Percentiles rank a stretch among this genome's conserved stretches.
phyloP scores from a whole-genome alignment of 78 protist species.

The Speleostelium caveatum region DNA sequence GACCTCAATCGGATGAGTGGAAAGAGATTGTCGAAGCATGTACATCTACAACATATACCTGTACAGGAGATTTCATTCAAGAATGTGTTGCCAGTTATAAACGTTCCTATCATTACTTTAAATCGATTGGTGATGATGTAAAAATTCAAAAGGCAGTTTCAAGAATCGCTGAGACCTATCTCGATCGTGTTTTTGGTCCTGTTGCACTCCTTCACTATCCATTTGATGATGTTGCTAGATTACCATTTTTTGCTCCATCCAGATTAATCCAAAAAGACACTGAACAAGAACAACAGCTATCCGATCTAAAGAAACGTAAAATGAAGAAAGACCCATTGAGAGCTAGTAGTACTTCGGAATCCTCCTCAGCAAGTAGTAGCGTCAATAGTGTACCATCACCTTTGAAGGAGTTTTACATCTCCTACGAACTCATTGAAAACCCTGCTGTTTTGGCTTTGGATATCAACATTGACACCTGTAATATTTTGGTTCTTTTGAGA shows the following conservation, averaged over 20 bases:
- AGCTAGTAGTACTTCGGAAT: background rate
- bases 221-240: slow-evolving; percentile 77
- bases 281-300: slow-evolving; percentile 37
- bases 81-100: slow-evolving; percentile 74
- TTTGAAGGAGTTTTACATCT: slow-evolving; percentile 68
- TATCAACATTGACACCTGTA: slow-evolving; percentile 71
- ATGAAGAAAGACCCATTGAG: slow-evolving; percentile 14
- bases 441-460: slow-evolving; percentile 76
- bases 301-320: slow-evolving; percentile 40
- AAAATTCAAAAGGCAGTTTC: slow-evolving; percentile 72
- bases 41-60: slow-evolving; percentile 28
- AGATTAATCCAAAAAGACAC: slow-evolving; percentile 35
- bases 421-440: slow-evolving; percentile 73
- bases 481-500: slow-evolving; percentile 28
- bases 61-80: slow-evolving; percentile 77
- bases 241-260: slow-evolving; percentile 38
- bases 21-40: slow-evolving; percentile 29
- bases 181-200: slow-evolving; percentile 83
- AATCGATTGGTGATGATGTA: slow-evolving; percentile 80
- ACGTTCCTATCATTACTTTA: slow-evolving; percentile 74
- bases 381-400: background rate
- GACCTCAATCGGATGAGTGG: slow-evolving; percentile 58
- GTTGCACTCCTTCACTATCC: slow-evolving; percentile 70
- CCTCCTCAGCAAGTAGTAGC: background rate
- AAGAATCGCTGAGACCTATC: slow-evolving; percentile 67